Conservation (phyloP, 148 eudicot species). For the Chenopodium quinoa region DNA sequence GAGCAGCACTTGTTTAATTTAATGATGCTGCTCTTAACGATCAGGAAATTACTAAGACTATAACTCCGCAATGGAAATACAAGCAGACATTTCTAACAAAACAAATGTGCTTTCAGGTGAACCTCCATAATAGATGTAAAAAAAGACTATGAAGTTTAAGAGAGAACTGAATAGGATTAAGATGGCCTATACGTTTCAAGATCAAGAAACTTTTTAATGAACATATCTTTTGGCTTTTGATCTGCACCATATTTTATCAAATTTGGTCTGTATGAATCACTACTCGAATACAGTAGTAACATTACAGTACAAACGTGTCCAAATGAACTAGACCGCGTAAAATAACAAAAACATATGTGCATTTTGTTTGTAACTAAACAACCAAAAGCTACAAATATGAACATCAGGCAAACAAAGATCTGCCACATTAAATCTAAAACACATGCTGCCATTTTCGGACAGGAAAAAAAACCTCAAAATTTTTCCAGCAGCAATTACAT, state of each 20-base stretch:
- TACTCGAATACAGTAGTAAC: background rate
- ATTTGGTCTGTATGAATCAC: background rate
- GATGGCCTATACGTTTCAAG: background rate
- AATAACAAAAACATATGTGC: slow-evolving; percentile 5
- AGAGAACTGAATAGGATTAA: background rate
- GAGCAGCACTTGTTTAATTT: too few species aligned
- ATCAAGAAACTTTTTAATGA: background rate
- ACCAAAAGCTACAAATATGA: slow-evolving; percentile 22
- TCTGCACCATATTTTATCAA: background rate
- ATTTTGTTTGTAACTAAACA: background rate
- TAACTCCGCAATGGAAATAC: too few species aligned
- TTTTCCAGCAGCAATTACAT: slow-evolving; percentile 20
- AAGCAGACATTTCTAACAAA: too few species aligned
- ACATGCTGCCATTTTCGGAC: slow-evolving; percentile 12
- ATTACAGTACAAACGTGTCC: background rate
- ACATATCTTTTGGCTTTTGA: background rate
- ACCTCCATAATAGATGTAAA: too few species aligned
- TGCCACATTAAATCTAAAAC: slow-evolving; percentile 8
- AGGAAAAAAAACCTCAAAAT: slow-evolving; percentile 13
- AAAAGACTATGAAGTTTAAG: too few species aligned
- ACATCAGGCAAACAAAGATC: slow-evolving; percentile 23
- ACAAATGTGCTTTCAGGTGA: too few species aligned
- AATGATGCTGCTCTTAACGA: too few species aligned
- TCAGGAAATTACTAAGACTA: too few species aligned
- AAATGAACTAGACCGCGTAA: background rate